These are phyloP conservation scores for Moniliella sp. DNA, from an alignment of 1,284 basidiomycete species.

Conservation along the genomic window DNA sequence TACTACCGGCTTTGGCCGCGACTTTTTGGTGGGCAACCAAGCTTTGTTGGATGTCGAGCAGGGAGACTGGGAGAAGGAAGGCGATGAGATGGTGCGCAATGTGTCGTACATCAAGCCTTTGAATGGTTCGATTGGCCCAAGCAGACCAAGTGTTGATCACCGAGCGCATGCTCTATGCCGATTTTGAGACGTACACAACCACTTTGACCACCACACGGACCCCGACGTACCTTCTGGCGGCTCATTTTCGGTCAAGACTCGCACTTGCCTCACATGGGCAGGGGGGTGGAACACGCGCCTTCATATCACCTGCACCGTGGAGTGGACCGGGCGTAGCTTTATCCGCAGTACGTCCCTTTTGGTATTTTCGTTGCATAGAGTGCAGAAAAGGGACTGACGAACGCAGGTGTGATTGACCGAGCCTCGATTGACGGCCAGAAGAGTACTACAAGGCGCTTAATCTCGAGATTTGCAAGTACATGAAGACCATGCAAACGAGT, in stretches of 20 bases:
- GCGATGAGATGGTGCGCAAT: too few species aligned
- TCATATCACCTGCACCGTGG: conserved; percentile 69
- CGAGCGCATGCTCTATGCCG: conserved; percentile 59
- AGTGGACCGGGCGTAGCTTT: conserved; percentile 88
- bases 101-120: conserved; percentile 90
- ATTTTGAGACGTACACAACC: conserved; percentile 62
- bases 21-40: conserved; percentile 69
- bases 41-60: conserved; percentile 59
- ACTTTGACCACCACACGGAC: conserved; percentile 74
- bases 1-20: conserved; percentile 79
- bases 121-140: conserved; percentile 67
- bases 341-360: conserved; percentile 65
- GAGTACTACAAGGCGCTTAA: too few species aligned
- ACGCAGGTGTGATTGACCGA: too few species aligned
- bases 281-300: conserved; percentile 54
- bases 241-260: conserved; percentile 76
- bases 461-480: too few species aligned
- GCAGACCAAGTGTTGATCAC: conserved; percentile 74
- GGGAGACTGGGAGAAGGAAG: not conserved
- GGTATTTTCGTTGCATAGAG: too few species aligned
- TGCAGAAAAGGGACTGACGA: too few species aligned
- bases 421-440: too few species aligned
- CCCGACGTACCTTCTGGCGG: conserved; percentile 77
- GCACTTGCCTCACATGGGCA: conserved; percentile 85
- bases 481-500: too few species aligned